Base-by-base conservation (phyloP, 1,139 yeast species). In the Yamadazyma epiphylla region DNA sequence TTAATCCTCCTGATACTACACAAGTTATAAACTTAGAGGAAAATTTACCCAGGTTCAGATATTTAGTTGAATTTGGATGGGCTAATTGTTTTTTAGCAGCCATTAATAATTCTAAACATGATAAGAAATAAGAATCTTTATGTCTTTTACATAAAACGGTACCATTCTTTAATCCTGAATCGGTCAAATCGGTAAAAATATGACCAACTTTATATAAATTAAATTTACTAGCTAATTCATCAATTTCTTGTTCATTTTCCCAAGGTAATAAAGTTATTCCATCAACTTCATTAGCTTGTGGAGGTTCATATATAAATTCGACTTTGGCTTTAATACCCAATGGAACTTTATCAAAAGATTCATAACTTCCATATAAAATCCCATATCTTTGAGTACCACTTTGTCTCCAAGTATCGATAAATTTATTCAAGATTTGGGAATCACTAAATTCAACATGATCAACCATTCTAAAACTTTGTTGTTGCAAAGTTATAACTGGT, bases 1-100 rank as follows among this genome's bases (percentile, higher is more conserved):
- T 61, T 13, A 71, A 55, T 38, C 94, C 94, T 15, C 98, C 99
- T 2, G 94, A 76, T 4, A 94, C 71, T 19, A 89, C 94, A 59
- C 96, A 88, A 0, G 98, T 91, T 15, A 89, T 91, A 53, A 87
- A 91, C 50, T 87, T 87, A 10, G 96, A 88, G 10, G 95, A 84
- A 51, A 74, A 91, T 24, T 54, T 49, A 2, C 89, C 88, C n/a
- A 71, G 58, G 22, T 70, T 73, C 22, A 85, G 71, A 71, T 80
- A 83, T 45, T 76, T 76, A 26, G 85, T 70, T 9, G 60, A 52
- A 52, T 82, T 85, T n/a, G 88, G 85, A 47, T 76, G 65, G 35
- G 61, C 58, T 14, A 68, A 53, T 57, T 94, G 99, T 57, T 84
- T 70, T 39, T 73, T 70, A 0, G 95, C 91, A 2, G 96, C 87